A percentile compares a stretch with the other conserved stretches of the same genome.
Conservation (phyloP, 371 early-diverging fungal species). For the Scutellospora calospora region DNA sequence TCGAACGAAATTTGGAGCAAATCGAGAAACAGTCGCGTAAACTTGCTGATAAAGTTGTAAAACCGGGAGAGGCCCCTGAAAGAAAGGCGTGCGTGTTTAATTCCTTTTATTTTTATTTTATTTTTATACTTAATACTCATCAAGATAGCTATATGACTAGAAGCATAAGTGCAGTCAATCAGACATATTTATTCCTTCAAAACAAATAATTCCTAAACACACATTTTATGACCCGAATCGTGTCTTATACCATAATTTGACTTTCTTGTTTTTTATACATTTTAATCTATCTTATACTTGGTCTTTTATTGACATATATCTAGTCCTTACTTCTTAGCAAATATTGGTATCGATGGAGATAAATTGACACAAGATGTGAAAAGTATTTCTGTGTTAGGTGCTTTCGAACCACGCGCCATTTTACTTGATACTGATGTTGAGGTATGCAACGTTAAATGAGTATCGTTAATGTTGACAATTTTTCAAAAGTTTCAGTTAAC, state of each 20-base stretch:
- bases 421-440: constrained; percentile 83
- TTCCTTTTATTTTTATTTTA: not conserved
- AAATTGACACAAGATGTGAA: constrained; percentile 63
- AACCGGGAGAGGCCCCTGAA: constrained; percentile 55
- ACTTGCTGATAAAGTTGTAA: constrained; percentile 64
- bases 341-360: constrained; percentile 78
- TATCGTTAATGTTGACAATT: not conserved
- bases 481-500: not conserved
- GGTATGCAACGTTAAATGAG: constrained; percentile 46
- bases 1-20: constrained; percentile 80
- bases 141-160: no score
- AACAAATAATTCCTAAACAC: not conserved
- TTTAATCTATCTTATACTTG: not conserved
- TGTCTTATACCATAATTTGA: no score
- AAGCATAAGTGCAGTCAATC: not conserved
- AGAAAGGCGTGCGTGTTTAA: constrained; percentile 56
- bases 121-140: not conserved
- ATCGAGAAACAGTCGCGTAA: constrained; percentile 79
- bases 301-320: not conserved
- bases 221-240: not conserved
- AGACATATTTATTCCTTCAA: no score
- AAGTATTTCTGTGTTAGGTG: constrained; percentile 66
- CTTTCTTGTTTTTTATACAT: no score
- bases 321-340: constrained; percentile 75
- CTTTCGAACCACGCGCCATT: constrained; percentile 73